phyloP scores from a whole-genome alignment of 2,329 filamentous ascomycete genomes.

The Colletotrichum neosansevieriae region DNA sequence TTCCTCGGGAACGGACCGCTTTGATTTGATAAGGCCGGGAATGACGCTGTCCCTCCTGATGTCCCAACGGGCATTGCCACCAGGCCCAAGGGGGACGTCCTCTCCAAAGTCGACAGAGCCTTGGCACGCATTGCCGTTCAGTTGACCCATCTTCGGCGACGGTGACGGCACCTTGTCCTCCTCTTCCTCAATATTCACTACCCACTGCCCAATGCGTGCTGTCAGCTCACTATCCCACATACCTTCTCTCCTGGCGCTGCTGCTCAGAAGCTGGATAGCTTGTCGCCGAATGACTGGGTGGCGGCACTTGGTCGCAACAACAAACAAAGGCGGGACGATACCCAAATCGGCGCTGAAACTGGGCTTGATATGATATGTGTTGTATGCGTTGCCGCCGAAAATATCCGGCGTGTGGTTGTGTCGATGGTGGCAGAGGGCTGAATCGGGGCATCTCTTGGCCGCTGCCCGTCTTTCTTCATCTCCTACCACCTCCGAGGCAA shows the following conservation, averaged over 20 bases:
- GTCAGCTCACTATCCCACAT: conserved; percentile 76
- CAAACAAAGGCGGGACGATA: conserved; percentile 73
- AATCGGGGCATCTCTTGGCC: conserved; percentile 58
- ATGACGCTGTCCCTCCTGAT: conserved; percentile 44
- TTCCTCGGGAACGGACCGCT: conserved; percentile 60
- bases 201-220: conserved; percentile 67
- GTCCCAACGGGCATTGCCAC: conserved; percentile 59
- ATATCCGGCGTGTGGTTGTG: conserved; percentile 49
- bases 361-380: conserved; percentile 66
- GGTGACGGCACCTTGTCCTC: conserved; percentile 47
- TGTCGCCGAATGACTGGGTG: conserved; percentile 67
- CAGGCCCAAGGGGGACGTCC: conserved; percentile 51
- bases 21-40: conserved; percentile 39
- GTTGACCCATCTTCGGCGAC: conserved; percentile 45
- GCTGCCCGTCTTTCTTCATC: conserved; percentile 67
- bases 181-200: conserved; percentile 67
- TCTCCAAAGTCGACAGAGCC: conserved; percentile 52
- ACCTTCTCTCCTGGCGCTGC: conserved; percentile 72
- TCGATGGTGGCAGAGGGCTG: conserved; percentile 57
- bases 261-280: conserved; percentile 71
- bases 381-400: conserved; percentile 58
- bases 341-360: conserved; percentile 74
- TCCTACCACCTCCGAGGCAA: conserved; percentile 70
- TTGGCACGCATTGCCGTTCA: conserved; percentile 42
- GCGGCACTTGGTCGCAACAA: conserved; percentile 75